Conservation (phyloP, 176 grass and related monocot genomes). For the Aechmea fasciata region DNA sequence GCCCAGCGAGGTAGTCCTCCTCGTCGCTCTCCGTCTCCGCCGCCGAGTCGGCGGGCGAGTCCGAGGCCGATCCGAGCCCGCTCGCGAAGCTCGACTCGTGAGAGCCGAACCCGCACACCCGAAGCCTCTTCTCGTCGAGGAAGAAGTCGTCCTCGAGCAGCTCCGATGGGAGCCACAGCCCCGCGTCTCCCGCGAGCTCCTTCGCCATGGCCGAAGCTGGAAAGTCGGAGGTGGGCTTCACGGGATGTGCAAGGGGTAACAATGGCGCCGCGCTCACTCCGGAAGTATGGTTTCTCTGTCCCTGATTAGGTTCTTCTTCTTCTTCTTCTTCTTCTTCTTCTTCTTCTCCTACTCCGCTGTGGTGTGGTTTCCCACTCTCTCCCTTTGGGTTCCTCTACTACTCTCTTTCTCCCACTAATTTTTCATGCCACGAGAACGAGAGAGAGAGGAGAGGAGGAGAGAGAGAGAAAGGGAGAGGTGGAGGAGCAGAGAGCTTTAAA, state of each 20-base stretch:
- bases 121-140: background rate
- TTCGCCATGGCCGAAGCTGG: conserved; percentile 5
- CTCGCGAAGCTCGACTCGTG: background rate
- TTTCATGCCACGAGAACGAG: too few relatives aligned
- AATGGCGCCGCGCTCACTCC: background rate
- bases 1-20: conserved; percentile 28
- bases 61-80: background rate
- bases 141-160: conserved; percentile 26
- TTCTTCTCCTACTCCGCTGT: too few relatives aligned
- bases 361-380: too few relatives aligned
- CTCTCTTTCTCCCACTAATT: too few relatives aligned
- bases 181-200: background rate
- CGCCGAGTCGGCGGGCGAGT: conserved; percentile 11
- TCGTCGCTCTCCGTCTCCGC: conserved; percentile 41
- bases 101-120: background rate
- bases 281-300: too few relatives aligned
- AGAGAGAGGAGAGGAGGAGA: too few relatives aligned
- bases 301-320: too few relatives aligned
- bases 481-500: too few relatives aligned
- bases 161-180: conserved; percentile 31
- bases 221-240: background rate
- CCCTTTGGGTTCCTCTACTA: too few relatives aligned
- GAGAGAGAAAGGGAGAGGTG: too few relatives aligned
- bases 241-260: background rate
- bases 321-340: too few relatives aligned